phyloP scores from a whole-genome alignment of 352 stramenopile genomes.

The Phytophthora nicotianae region DNA sequence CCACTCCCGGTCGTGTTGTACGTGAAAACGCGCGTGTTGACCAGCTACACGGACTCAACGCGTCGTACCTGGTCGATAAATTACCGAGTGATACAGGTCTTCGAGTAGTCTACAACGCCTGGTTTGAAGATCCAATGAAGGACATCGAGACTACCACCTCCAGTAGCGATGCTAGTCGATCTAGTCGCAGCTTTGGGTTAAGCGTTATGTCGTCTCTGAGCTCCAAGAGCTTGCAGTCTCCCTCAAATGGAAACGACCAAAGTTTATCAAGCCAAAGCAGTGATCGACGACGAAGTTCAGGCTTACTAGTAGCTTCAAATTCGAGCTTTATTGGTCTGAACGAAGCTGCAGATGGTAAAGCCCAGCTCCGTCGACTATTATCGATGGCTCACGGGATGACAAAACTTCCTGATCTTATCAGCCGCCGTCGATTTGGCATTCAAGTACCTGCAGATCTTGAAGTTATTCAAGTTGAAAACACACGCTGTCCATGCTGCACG shows the following conservation, averaged over 20 bases:
- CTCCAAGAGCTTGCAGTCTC: neutral
- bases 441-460: conserved; percentile 23
- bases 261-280: conserved; percentile 8
- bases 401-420: conserved; percentile 25
- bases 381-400: conserved; percentile 20
- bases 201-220: conserved; percentile 3
- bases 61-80: conserved; percentile 26
- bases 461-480: conserved; percentile 16
- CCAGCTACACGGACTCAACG: conserved; percentile 38
- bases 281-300: conserved; percentile 6
- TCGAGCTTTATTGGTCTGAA: conserved; percentile 3
- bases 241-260: neutral
- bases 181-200: neutral
- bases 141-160: neutral
- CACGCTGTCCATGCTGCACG: conserved; percentile 27
- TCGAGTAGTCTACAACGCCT: conserved; percentile 39
- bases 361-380: conserved; percentile 17
- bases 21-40: conserved; percentile 27
- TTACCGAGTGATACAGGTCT: conserved; percentile 27
- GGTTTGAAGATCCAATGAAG: conserved; percentile 14
- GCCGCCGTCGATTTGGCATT: conserved; percentile 16
- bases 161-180: neutral
- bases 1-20: conserved; percentile 17
- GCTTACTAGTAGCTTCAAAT: neutral
- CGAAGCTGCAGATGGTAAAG: conserved; percentile 4